A percentile compares a stretch with the other conserved stretches of the same genome.
Evolutionary conservation across 148 eudicot species (phyloP).

Genomic region (Vaccinium corymbosum): DNA sequence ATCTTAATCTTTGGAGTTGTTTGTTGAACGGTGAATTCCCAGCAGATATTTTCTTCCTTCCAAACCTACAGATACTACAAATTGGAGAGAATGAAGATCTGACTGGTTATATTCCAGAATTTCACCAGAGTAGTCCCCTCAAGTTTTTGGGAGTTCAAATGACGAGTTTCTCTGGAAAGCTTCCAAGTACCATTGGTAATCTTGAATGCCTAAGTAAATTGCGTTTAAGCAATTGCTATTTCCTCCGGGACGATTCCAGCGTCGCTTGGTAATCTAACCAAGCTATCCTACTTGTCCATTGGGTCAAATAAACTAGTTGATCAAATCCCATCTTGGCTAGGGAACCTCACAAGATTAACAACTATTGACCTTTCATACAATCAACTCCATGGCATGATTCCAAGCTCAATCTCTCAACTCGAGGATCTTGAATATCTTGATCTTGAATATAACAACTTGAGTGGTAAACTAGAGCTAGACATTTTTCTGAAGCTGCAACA

Average conservation of each 20-base stretch:
- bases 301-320: background rate
- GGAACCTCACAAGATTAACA: background rate
- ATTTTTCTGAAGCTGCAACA: too few relatives aligned
- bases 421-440: accelerated
- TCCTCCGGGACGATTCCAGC: background rate
- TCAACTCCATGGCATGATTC: background rate
- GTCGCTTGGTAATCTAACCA: background rate
- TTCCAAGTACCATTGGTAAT: constrained; percentile 32
- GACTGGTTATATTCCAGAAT: constrained; percentile 30
- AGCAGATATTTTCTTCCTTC: constrained; percentile 25
- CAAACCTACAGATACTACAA: constrained; percentile 19
- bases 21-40: constrained; percentile 22
- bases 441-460: background rate
- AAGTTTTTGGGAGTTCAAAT: background rate
- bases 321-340: background rate
- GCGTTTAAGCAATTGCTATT: background rate
- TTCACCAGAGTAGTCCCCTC: constrained; percentile 16
- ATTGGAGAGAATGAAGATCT: constrained; percentile 15
- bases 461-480: background rate
- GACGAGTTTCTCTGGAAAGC: constrained; percentile 18
- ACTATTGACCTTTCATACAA: background rate
- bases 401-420: background rate
- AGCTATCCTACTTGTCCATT: background rate
- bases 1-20: constrained; percentile 6
- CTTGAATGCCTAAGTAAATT: background rate